phyloP scores from a whole-genome alignment of 2,329 filamentous ascomycete species.

The Verruconis gallopava region DNA sequence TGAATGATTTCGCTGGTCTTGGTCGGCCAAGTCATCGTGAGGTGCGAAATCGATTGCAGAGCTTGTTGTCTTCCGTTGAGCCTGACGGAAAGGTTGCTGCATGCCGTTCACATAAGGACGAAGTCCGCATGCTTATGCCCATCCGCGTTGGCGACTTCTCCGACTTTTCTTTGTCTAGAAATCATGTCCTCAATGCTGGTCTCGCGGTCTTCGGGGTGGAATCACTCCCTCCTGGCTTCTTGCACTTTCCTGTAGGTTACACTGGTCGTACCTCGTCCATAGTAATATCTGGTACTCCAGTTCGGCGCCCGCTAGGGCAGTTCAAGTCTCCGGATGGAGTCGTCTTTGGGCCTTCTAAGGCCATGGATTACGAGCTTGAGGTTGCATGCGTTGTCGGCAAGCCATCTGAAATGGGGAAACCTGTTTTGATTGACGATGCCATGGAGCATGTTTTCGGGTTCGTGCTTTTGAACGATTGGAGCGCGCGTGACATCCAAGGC shows the following conservation, averaged over 20 bases:
- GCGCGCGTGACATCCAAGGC: constrained; percentile 35
- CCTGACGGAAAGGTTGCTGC: constrained; percentile 46
- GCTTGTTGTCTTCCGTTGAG: constrained; percentile 33
- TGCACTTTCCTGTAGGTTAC: constrained; percentile 40
- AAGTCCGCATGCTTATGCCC: constrained; percentile 36
- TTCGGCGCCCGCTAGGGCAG: constrained; percentile 36
- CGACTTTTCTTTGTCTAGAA: constrained; percentile 43
- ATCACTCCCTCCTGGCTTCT: constrained; percentile 33
- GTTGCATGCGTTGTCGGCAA: constrained; percentile 33
- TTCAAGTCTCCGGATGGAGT: constrained; percentile 25
- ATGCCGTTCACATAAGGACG: neutral
- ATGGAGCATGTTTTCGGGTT: constrained; percentile 48
- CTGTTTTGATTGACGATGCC: constrained; percentile 28
- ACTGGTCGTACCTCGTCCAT: constrained; percentile 43
- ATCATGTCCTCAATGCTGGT: constrained; percentile 40
- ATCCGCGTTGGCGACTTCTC: constrained; percentile 43
- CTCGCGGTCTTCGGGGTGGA: constrained; percentile 26
- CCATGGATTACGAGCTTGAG: constrained; percentile 39
- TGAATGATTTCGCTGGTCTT: constrained; percentile 40
- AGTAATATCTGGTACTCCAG: constrained; percentile 34
- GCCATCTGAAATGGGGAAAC: constrained; percentile 26
- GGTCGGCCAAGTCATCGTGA: constrained; percentile 24
- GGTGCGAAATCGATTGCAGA: constrained; percentile 31
- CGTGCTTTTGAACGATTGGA: constrained; percentile 51
- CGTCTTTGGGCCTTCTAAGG: constrained; percentile 29